Evolutionary conservation across 1,284 basidiomycete genomes (phyloP), one percentile per base, ranked within the genome.

Genomic region (Rhodotorula glutinis): DNA sequence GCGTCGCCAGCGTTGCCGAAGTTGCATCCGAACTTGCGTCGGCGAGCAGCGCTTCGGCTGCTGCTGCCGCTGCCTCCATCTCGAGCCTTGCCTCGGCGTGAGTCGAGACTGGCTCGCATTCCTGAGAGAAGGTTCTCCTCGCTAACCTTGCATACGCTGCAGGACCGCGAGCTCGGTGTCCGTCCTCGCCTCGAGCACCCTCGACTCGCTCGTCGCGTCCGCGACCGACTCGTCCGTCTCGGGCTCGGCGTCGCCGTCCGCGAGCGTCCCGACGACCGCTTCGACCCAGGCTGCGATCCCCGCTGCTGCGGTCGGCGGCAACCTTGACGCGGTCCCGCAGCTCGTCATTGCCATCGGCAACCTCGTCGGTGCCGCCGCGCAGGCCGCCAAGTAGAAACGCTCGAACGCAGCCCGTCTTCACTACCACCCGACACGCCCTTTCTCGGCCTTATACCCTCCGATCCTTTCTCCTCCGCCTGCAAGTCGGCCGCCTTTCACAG

Each of bases 241-340:
- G 16, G n/a, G 51, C 10, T 16, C 41, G 25, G n/a, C 56, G 3
- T 46, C 43, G 21, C 9, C 43, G 11, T 29, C 55, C 21, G 27
- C 56, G 25, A 33, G 23, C 29, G 56, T 17, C 21, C 17, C 43
- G 29, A 46, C 29, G 19, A 41, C 41, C 38, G 53, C 10, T 14
- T n/a, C 53, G n/a, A 55, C 40, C 27, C 38, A 29, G 25, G 58
- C 49, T 7, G 25, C 65, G n/a, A 60, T 40, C 9, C 53, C 67
- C 5, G 43, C 61, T 19, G 47, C 30, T 23, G 60, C 59, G 14
- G 53, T 64, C 33, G 72, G 70, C 13, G 67, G 67, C 23, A 69
- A 72, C 63, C 59, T 73, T 40, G 72, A 73, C 62, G 19, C 27
- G 38, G 56, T 73, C 58, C 51, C 62, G 8, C 70, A 73, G 53